phyloP scores from a whole-genome alignment of 2,329 filamentous ascomycete species.

The Cyphellophora attinorum region DNA sequence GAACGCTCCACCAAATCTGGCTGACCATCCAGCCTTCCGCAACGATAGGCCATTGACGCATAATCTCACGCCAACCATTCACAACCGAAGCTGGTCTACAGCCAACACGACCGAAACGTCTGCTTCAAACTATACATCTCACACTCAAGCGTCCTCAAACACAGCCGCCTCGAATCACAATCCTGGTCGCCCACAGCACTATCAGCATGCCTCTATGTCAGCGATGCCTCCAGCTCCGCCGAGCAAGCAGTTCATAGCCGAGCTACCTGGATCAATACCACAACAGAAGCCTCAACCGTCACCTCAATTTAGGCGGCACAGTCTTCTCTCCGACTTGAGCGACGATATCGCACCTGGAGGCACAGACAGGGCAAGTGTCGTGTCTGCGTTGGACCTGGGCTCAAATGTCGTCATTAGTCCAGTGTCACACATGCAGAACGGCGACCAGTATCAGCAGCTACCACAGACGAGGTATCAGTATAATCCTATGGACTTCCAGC shows the following conservation, averaged over 20 bases:
- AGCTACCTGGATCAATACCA: constrained; percentile 12
- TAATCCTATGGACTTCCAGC: too few relatives aligned
- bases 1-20: constrained; percentile 13
- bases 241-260: constrained; percentile 13
- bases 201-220: too few relatives aligned
- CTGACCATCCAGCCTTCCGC: constrained; percentile 14
- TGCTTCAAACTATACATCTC: neutral
- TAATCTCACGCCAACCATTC: neutral
- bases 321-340: neutral
- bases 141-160: neutral
- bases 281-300: neutral
- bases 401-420: too few relatives aligned
- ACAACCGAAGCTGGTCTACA: constrained; percentile 1
- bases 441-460: too few relatives aligned
- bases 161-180: constrained; percentile 5
- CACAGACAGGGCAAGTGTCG: neutral
- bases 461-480: too few relatives aligned
- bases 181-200: constrained; percentile 1
- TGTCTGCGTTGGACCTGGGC: neutral
- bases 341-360: neutral
- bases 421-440: too few relatives aligned
- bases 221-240: too few relatives aligned
- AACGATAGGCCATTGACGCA: constrained; percentile 2
- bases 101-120: neutral
- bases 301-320: neutral